Base-by-base conservation (phyloP, 129 eudicot species). In the Glebionis coronaria region DNA sequence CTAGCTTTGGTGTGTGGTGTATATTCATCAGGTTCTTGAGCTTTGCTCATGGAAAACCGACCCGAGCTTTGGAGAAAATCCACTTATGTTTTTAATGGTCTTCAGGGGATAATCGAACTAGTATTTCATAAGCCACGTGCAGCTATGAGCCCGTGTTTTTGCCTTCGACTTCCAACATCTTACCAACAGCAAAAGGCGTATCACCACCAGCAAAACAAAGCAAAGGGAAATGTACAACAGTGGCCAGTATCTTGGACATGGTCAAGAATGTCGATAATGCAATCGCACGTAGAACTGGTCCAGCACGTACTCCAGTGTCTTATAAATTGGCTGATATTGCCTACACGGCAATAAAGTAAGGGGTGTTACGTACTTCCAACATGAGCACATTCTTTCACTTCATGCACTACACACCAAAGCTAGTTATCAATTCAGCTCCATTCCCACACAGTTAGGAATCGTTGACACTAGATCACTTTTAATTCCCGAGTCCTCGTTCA, bases 1-100 rank as follows among this genome's bases (percentile, higher is more conserved):
- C 84, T 63, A 92, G 98, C 87, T 92, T 92, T 46, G 98, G 98
- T 0, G 98, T n/a, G n/a, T n/a, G n/a, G n/a, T n/a, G n/a, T n/a
- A n/a, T n/a, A n/a, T n/a, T n/a, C n/a, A n/a, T n/a, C n/a, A n/a
- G 69, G 78, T 92, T 71, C 87, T 88, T 25, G 96, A 88, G 83
- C 98, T 88, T 69, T 92, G 15, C 95, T 92, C 62, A 81, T 92
- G 95, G 96, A 92, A 84, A 92, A 96, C 73, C 76, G 96, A 75
- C 96, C 96, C 1, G 95, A 88, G 70, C 83, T 92, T 2, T 92
- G 95, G 96, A 96, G 98, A 25, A 88, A 86, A 70, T 92, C 88
- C 70, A 92, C 98, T 62, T 92, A 88, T 11, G 95, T 92, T 38
- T 89, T 92, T 27, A 92, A 92, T 44, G 95, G 98, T 69, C 98